Conservation (phyloP, 1,139 yeast genomes). For the Protomyces gravidus region DNA sequence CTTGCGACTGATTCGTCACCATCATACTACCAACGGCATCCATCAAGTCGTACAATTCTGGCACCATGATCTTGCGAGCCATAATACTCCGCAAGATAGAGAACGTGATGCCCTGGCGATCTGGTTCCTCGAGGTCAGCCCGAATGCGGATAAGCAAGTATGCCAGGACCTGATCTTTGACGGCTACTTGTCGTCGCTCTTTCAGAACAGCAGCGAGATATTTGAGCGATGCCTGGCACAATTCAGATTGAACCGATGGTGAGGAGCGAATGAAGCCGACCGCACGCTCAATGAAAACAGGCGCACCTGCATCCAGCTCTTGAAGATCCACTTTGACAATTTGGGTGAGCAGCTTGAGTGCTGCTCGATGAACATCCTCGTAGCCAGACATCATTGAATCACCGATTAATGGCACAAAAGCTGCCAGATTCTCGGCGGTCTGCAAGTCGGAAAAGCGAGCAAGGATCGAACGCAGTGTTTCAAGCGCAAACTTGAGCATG, state of each 20-base stretch:
- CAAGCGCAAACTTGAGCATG: conserved; percentile 60
- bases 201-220: conserved; percentile 70
- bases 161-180: conserved; percentile 70
- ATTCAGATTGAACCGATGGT: conserved; percentile 71
- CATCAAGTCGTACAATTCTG: conserved; percentile 88
- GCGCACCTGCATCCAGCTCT: conserved; percentile 30
- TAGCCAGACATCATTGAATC: conserved; percentile 58
- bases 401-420: conserved; percentile 70
- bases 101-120: conserved; percentile 82
- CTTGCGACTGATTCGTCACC: conserved; percentile 83
- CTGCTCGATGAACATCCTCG: conserved; percentile 69
- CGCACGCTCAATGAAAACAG: conserved; percentile 47
- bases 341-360: conserved; percentile 54
- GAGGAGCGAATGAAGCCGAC: conserved; percentile 66
- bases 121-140: conserved; percentile 90
- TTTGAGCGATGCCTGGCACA: conserved; percentile 77
- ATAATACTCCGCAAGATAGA: conserved; percentile 73
- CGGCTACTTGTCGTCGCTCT: conserved; percentile 58
- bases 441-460: conserved; percentile 57
- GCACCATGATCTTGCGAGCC: conserved; percentile 66
- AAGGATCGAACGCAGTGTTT: conserved; percentile 67
- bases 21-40: conserved; percentile 74
- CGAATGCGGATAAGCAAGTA: conserved; percentile 69
- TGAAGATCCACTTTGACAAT: conserved; percentile 41
- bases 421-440: conserved; percentile 58